phyloP scores from a whole-genome alignment of 768 basidiomycete genomes.

The Megacollybia marginata region DNA sequence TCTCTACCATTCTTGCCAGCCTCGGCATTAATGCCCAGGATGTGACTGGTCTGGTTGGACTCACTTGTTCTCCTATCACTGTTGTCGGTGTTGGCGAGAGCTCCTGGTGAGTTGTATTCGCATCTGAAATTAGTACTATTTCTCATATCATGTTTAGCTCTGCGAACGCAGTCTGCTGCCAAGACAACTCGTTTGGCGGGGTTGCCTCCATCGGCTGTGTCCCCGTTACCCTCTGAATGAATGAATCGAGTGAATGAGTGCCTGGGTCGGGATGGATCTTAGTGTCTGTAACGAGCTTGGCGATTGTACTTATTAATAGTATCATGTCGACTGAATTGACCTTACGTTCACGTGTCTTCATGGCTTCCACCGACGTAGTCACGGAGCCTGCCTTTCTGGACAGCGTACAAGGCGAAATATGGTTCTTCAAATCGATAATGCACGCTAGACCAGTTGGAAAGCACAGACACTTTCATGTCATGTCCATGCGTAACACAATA shows the following conservation, averaged over 20 bases:
- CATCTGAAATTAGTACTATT: no score
- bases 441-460: conserved; percentile 77
- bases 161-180: no score
- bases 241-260: no score
- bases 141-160: no score
- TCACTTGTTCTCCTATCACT: conserved; percentile 1
- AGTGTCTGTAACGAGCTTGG: no score
- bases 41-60: conserved; percentile 1
- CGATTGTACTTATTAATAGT: no score
- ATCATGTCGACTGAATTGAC: no score
- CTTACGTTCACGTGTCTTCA: no score
- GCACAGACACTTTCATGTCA: conserved; percentile 75
- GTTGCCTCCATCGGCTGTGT: no score
- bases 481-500: conserved; percentile 68
- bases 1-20: neutral
- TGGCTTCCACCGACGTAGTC: neutral
- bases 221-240: no score
- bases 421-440: conserved; percentile 79
- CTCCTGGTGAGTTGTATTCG: neutral
- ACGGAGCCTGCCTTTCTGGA: conserved; percentile 42
- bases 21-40: conserved; percentile 2
- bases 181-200: no score
- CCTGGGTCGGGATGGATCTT: no score
- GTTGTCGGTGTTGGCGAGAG: neutral
- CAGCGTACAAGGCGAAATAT: conserved; percentile 75